Conservation (phyloP, 805 yeast species). For the Myxozyma melibiosi region DNA sequence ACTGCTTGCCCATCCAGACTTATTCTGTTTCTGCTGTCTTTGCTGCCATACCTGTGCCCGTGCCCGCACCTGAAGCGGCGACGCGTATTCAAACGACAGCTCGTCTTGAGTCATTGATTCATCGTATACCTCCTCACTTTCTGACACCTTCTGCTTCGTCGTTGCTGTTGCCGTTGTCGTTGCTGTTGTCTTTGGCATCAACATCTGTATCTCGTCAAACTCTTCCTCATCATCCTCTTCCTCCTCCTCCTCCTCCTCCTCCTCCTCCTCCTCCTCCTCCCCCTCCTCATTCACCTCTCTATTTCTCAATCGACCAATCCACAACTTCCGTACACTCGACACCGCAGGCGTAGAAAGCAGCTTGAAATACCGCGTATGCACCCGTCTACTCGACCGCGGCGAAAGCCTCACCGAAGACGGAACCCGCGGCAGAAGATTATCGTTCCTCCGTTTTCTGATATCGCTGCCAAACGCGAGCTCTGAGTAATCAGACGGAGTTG, state of each 20-base stretch:
- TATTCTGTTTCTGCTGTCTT: neutral
- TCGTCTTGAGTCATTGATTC: neutral
- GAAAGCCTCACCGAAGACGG: constrained; percentile 20
- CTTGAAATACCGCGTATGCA: constrained; percentile 16
- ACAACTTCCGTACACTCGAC: neutral
- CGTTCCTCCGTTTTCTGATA: too few species aligned
- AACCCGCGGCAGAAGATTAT: too few species aligned
- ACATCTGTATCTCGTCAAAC: neutral
- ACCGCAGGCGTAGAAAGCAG: constrained; percentile 19
- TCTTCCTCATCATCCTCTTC: neutral
- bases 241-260: neutral
- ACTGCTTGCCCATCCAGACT: neutral
- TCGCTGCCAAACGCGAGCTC: too few species aligned
- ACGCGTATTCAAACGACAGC: constrained; percentile 1
- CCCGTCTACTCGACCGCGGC: constrained; percentile 13
- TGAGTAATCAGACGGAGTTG: neutral
- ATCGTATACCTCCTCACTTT: neutral
- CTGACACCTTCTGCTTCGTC: too few species aligned
- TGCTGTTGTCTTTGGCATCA: neutral
- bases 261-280: neutral
- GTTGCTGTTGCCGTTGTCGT: too few species aligned
- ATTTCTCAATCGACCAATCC: neutral
- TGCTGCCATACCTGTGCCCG: neutral
- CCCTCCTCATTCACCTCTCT: neutral
- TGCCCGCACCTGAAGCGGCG: constrained; percentile 7